phyloP scores from a whole-genome alignment of 805 yeast genomes.

The Candida taoyuanica region DNA sequence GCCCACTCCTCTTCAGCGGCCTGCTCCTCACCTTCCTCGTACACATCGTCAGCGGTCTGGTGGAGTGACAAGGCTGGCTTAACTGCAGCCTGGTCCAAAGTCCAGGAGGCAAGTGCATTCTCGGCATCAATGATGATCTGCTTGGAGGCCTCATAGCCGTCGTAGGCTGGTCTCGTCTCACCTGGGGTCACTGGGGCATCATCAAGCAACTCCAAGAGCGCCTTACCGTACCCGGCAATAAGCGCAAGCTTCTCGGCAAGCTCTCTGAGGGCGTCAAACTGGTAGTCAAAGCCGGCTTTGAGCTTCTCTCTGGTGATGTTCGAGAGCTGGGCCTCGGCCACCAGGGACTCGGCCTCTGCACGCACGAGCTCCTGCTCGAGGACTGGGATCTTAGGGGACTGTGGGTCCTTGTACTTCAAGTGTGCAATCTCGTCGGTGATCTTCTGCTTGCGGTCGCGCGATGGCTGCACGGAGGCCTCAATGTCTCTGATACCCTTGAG shows the following conservation, averaged over 20 bases:
- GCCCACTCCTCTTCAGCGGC: slow-evolving; percentile 36
- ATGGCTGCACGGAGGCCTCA: slow-evolving; percentile 96
- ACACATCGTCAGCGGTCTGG: slow-evolving; percentile 62
- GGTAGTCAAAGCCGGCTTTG: slow-evolving; percentile 96
- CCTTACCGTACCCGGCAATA: slow-evolving; percentile 99
- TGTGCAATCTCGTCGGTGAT: slow-evolving; percentile 97
- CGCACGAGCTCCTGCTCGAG: slow-evolving; percentile 98
- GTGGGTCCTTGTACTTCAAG: slow-evolving; percentile 97
- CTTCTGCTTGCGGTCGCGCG: slow-evolving; percentile 96
- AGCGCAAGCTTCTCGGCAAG: slow-evolving; percentile 93
- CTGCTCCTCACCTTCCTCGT: slow-evolving; percentile 41
- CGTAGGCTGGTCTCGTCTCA: slow-evolving; percentile 97
- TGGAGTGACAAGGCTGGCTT: slow-evolving; percentile 89
- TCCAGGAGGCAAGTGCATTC: slow-evolving; percentile 93
- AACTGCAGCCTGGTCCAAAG: slow-evolving; percentile 90
- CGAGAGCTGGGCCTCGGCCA: slow-evolving; percentile 97
- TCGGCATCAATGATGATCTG: slow-evolving; percentile 97
- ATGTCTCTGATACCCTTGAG: slow-evolving; percentile 92
- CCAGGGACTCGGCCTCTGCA: slow-evolving; percentile 98
- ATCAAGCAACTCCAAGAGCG: slow-evolving; percentile 89
- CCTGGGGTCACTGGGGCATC: slow-evolving; percentile 98
- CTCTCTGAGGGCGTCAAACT: slow-evolving; percentile 93
- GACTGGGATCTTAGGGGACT: slow-evolving; percentile 90
- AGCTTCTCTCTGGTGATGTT: slow-evolving; percentile 97
- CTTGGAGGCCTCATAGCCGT: slow-evolving; percentile 96